Percentiles rank a stretch among this genome's conserved stretches.
phyloP scores from a whole-genome alignment of 2,329 filamentous ascomycete genomes.

The Neofusicoccum kwambonambiense region DNA sequence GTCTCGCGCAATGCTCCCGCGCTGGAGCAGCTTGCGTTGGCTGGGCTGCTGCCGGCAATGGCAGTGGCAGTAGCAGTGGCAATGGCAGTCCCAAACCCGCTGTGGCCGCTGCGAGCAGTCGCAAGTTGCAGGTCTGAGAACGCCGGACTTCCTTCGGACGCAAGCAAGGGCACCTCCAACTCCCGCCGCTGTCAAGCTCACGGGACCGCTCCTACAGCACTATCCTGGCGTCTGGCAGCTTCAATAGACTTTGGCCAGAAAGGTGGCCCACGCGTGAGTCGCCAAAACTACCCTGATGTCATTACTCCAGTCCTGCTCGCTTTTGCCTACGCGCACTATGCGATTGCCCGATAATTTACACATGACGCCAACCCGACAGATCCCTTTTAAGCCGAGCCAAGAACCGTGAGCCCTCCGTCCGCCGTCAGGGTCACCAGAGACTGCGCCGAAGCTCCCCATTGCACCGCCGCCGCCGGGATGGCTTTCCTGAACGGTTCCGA shows the following conservation, averaged over 20 bases:
- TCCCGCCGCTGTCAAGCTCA: no score
- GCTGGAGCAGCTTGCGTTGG: not conserved
- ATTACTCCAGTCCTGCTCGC: conserved; percentile 7
- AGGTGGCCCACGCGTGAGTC: not conserved
- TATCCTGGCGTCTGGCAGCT: no score
- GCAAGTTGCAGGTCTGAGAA: not conserved
- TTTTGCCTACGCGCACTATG: not conserved
- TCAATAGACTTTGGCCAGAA: no score
- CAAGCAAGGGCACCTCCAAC: no score
- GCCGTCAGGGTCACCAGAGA: conserved; percentile 71
- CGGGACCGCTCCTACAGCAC: no score
- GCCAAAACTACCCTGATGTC: conserved; percentile 8
- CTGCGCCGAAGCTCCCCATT: conserved; percentile 75
- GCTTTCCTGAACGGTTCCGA: conserved; percentile 78
- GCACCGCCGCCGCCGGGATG: conserved; percentile 68
- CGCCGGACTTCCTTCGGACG: not conserved
- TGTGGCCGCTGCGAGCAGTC: conserved; percentile 1
- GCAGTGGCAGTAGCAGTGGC: no score
- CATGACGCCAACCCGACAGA: conserved; percentile 22
- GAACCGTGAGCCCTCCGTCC: conserved; percentile 72
- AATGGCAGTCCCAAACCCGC: not conserved
- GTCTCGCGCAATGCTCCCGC: not conserved
- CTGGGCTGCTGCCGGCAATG: not conserved
- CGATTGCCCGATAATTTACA: conserved; percentile 2
- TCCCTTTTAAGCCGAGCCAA: conserved; percentile 55